Conservation (phyloP, 345 rosid species). For the Hibiscus tridactylites region DNA sequence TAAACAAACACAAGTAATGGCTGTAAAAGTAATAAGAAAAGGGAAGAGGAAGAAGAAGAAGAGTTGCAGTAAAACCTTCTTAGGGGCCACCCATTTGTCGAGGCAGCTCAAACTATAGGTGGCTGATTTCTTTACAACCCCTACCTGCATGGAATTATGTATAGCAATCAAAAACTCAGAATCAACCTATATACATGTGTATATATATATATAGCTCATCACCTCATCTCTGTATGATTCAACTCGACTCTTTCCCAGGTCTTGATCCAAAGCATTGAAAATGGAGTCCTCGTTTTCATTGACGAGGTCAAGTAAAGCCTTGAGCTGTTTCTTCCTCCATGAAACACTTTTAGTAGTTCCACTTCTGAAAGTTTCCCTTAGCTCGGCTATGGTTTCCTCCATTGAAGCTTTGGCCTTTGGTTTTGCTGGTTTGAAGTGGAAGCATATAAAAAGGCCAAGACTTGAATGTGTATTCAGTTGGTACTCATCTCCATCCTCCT, state of each 20-base stretch:
- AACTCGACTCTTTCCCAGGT: conserved; percentile 73
- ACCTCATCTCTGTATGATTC: conserved; percentile 81
- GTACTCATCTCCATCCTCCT: background rate
- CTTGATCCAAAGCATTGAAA: conserved; percentile 45
- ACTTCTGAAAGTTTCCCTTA: conserved; percentile 43
- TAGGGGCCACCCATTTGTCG: conserved; percentile 72
- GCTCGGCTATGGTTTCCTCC: conserved; percentile 34
- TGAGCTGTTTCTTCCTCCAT: conserved; percentile 77
- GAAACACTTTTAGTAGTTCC: conserved; percentile 49
- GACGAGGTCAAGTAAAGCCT: conserved; percentile 44
- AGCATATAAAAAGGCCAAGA: background rate
- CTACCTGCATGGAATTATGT: conserved; percentile 28
- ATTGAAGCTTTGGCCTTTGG: background rate
- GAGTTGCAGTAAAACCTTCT: conserved; percentile 30
- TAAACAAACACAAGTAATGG: background rate
- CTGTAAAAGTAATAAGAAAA: background rate
- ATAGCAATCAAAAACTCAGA: background rate
- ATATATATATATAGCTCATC: background rate
- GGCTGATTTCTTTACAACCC: conserved; percentile 57
- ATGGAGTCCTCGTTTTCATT: conserved; percentile 47
- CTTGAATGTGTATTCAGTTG: background rate
- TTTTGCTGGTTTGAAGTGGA: background rate
- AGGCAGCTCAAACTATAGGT: conserved; percentile 34
- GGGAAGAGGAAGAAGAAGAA: background rate
- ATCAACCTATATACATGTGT: background rate